Evolutionary conservation across 768 basidiomycete species (phyloP).

Genomic region (Terana coerulea): DNA sequence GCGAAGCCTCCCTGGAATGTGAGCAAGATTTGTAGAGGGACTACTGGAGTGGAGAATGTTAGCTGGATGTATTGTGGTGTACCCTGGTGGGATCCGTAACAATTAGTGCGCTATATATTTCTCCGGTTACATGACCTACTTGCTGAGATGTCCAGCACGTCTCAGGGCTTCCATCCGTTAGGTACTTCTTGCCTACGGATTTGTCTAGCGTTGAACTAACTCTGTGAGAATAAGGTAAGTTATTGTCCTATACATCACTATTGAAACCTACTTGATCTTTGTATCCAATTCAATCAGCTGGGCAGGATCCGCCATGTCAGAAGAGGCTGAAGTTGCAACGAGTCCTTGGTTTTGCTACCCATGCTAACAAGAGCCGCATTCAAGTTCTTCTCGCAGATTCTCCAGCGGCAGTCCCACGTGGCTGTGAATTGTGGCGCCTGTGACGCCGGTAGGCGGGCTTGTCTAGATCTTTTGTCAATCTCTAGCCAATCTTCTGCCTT

Average conservation of each 20-base stretch:
- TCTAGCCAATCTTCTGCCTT: no score
- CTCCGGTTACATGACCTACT: conserved; percentile 38
- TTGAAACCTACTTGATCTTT: conserved; percentile 43
- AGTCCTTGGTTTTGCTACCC: no score
- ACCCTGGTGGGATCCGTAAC: conserved; percentile 44
- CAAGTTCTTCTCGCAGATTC: no score
- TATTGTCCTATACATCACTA: neutral
- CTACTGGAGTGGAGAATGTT: conserved; percentile 48
- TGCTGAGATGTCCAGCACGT: conserved; percentile 87
- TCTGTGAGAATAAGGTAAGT: conserved; percentile 36
- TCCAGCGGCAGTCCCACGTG: no score
- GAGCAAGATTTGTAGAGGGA: conserved; percentile 51
- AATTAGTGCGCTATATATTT: neutral
- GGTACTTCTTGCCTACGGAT: conserved; percentile 62
- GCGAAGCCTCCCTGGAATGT: conserved; percentile 90
- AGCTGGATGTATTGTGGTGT: conserved; percentile 74
- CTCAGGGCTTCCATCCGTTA: conserved; percentile 68
- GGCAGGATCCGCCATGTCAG: neutral
- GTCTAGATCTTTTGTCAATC: no score
- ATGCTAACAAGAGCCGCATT: no score
- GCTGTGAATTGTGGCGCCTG: no score
- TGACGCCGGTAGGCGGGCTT: no score
- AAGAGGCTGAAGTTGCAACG: neutral
- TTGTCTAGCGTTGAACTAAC: conserved; percentile 81
- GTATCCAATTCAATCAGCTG: conserved; percentile 41